Percentiles rank a stretch among this genome's conserved stretches.
Conservation (phyloP, 805 yeast genomes). For the Suhomyces kilbournensis region DNA sequence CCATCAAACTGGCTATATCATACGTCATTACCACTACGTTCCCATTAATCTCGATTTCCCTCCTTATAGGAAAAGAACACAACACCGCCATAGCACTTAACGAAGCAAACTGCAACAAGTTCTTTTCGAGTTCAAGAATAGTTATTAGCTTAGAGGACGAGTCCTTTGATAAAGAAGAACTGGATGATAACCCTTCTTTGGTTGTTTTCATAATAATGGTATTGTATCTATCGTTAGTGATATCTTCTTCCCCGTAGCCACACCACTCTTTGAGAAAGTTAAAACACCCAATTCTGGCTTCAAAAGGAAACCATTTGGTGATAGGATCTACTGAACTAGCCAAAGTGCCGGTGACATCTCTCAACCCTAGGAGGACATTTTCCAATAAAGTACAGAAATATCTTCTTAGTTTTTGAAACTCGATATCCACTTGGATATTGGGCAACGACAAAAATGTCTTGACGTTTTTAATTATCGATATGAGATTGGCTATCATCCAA, state of each 20-base stretch:
- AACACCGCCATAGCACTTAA: conserved; percentile 82
- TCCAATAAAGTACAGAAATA: conserved; percentile 83
- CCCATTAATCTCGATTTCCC: conserved; percentile 44
- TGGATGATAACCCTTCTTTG: conserved; percentile 25
- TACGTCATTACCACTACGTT: conserved; percentile 57
- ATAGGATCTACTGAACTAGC: conserved; percentile 6
- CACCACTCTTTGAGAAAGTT: conserved; percentile 91
- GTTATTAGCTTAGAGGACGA: conserved; percentile 1
- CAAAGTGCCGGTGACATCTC: conserved; percentile 30
- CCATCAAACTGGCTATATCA: conserved; percentile 62
- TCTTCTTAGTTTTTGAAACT: conserved; percentile 72
- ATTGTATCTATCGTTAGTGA: conserved; percentile 65
- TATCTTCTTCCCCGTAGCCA: conserved; percentile 71
- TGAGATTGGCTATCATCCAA: conserved; percentile 63
- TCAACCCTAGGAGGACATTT: conserved; percentile 59
- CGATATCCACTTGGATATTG: conserved; percentile 59
- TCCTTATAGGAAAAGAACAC: conserved; percentile 69
- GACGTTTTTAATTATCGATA: conserved; percentile 58
- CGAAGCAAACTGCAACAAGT: conserved; percentile 65
- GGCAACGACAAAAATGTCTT: conserved; percentile 57
- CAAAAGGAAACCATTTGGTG: conserved; percentile 73
- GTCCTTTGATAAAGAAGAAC: conserved; percentile 40
- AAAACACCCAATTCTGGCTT: conserved; percentile 79
- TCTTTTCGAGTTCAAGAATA: conserved; percentile 75
- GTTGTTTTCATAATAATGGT: conserved; percentile 47